Evolutionary conservation across 2,329 filamentous ascomycete genomes (phyloP).

Genomic region (Aureobasidium sp.): DNA sequence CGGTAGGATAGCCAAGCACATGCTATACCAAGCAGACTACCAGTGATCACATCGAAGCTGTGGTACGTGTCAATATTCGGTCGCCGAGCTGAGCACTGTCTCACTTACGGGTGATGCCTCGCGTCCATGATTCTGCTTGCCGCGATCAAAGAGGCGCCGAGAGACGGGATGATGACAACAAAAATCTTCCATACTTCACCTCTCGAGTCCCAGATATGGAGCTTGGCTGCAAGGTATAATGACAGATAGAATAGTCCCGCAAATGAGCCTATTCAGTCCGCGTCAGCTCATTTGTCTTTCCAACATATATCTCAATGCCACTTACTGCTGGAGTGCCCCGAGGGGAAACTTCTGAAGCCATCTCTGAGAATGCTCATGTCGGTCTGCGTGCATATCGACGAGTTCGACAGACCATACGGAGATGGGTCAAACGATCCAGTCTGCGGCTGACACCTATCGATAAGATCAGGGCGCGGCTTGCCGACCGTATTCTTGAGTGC

Average conservation of each 20-base stretch:
- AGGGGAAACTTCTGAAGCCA: conserved; percentile 54
- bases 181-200: conserved; percentile 56
- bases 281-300: not conserved
- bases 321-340: conserved; percentile 50
- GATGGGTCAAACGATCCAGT: conserved; percentile 30
- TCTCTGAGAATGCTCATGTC: conserved; percentile 49
- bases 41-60: conserved; percentile 51
- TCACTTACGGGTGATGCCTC: conserved; percentile 45
- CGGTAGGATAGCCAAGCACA: conserved; percentile 49
- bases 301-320: not conserved
- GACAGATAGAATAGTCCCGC: conserved; percentile 54
- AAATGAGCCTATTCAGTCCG: conserved; percentile 42
- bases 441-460: conserved; percentile 45
- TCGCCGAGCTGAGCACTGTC: not conserved
- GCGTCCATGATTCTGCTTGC: conserved; percentile 56
- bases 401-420: conserved; percentile 39
- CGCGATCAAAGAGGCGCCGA: conserved; percentile 49
- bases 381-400: conserved; percentile 45
- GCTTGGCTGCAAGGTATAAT: conserved; percentile 52
- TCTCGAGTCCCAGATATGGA: conserved; percentile 53
- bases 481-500: conserved; percentile 53
- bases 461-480: conserved; percentile 54
- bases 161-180: conserved; percentile 46
- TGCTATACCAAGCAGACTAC: conserved; percentile 46
- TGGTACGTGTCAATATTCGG: not conserved